Evolutionary conservation across 805 yeast genomes (phyloP), one percentile per base, ranked within the genome.

Genomic region (Saccharomycopsis fodiens): DNA sequence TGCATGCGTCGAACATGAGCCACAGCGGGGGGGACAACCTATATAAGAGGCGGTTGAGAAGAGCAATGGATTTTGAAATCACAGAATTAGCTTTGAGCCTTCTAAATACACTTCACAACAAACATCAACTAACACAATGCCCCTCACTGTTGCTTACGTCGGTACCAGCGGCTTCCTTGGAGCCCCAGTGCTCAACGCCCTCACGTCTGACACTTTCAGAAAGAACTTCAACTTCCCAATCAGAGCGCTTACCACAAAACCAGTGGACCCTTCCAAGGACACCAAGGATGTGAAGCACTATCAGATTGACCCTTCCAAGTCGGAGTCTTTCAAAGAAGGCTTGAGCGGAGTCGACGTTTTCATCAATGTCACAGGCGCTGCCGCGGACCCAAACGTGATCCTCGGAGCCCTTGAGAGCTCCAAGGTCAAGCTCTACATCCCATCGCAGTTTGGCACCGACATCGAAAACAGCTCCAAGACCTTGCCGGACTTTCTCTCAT

Each of bases 151-250:
- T 45, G 83, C 82, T 32, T 57, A 79, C 43, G 55, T 72, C 47
- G 84, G 85, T 30, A 53, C 69, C 40, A 63, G 68, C 50, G 85
- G 86, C 21, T 50, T 59, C 51, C 59, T 79, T 35, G 83, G 80
- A 36, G 60, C 63, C 51, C 74, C 76, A 37, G 59, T 67, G 31
- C 46, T 75, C 16, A 63, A 61, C 1, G 77, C 78, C 6, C 59
- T 79, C 39, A 54, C 69, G 15, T 63, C 71, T 2, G 57, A 69
- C 17, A 54, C 59, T 4, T 76, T 77, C 54, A 56, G 64, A 17
- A 60, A 60, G 46, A 71, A 72, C 50, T 59, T 66, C 52, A 41
- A 61, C 1, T 63, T 65, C 32, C 85, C 85, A 23, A 59, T 80
- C 46, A 68, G 67, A 50, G 76, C 74, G 0, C 51, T 78, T 45